Base-by-base conservation (phyloP, 257 asterid genomes). In the Echium plantagineum region DNA sequence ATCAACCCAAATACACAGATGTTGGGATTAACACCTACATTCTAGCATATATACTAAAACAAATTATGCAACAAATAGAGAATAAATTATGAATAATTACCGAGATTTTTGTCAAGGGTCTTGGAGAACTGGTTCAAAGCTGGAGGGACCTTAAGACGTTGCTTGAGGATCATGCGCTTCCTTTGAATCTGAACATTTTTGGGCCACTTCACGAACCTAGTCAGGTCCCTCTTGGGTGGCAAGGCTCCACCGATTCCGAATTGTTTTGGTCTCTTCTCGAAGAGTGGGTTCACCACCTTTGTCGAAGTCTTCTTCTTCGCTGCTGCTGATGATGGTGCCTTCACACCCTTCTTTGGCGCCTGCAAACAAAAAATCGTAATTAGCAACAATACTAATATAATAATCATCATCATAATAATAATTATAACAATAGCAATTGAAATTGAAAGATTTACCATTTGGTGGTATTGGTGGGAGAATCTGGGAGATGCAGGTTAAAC, bases 91-190 rank as follows among this genome's bases (percentile, higher is more conserved):
- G 13, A 55, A 9, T 20, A 55, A 38, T 2, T 1, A 78, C 83
- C 83, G 1, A 78, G 80, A 51, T 78, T 78, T 55, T 78, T 78
- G 26, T 78, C 83, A 1, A 78, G 80, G 1, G 80, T 78, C 52
- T 74, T 78, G 59, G 80, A 55, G 69, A 77, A 77, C 75, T 74
- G 83, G 66, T 74, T 77, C 58, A 77, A 71, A 5, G 83, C 73
- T 0, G 83, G 83, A 0, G 83, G 83, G 9, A 77, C 83, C 80
- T 77, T 77, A 55, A 77, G 59, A 0, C 83, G 71, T 69, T 68
- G 75, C 68, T 74, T 77, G 15, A 77, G 74, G 59, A 77, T 68
- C 70, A 79, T 71, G 69, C 69, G 72, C 70, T 77, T 77, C 72
- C 79, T 71, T 53, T 77, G 77, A 6, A 73, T 68, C 19, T 59